A percentile compares a stretch with the other conserved stretches of the same genome.
These are phyloP conservation scores for Collybia mongolica DNA, from an alignment of 768 basidiomycete genomes.

Conservation along the genomic window DNA sequence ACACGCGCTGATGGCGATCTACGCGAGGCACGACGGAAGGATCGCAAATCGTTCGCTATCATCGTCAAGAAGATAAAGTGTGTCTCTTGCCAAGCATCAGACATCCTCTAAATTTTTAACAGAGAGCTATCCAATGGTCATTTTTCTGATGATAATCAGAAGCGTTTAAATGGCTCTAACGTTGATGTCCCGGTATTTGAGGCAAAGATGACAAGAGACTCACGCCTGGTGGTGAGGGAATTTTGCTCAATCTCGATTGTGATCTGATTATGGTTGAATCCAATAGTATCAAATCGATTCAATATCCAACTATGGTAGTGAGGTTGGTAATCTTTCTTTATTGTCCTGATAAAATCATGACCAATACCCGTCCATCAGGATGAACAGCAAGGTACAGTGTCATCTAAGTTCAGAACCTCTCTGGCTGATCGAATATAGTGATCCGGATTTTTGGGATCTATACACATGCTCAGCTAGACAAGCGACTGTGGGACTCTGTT, in stretches of 20 bases:
- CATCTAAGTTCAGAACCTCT: no score
- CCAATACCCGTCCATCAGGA: no score
- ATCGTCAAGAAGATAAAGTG: slow-evolving; percentile 71
- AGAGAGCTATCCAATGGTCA: slow-evolving; percentile 71
- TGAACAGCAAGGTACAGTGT: no score
- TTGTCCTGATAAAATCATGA: no score
- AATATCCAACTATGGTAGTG: slow-evolving; percentile 34
- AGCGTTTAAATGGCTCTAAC: slow-evolving; percentile 44
- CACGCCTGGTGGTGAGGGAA: slow-evolving; percentile 45
- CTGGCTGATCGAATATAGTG: no score
- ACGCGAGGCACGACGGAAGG: slow-evolving; percentile 42
- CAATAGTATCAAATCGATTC: slow-evolving; percentile 57
- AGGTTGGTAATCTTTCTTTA: slow-evolving; percentile 16
- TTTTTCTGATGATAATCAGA: slow-evolving; percentile 70
- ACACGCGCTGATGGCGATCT: slow-evolving; percentile 48
- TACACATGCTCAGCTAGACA: slow-evolving; percentile 37
- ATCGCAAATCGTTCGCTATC: slow-evolving; percentile 47
- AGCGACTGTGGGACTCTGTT: slow-evolving; percentile 36
- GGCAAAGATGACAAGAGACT: slow-evolving; percentile 61
- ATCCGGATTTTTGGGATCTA: slow-evolving; percentile 38
- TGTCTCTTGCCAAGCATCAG: slow-evolving; percentile 15
- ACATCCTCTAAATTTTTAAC: no score
- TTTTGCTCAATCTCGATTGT: no score
- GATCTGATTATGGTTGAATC: no score
- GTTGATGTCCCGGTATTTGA: slow-evolving; percentile 60